Conservation (phyloP, 1,284 basidiomycete genomes). For the Pseudozyma hubeiensis region DNA sequence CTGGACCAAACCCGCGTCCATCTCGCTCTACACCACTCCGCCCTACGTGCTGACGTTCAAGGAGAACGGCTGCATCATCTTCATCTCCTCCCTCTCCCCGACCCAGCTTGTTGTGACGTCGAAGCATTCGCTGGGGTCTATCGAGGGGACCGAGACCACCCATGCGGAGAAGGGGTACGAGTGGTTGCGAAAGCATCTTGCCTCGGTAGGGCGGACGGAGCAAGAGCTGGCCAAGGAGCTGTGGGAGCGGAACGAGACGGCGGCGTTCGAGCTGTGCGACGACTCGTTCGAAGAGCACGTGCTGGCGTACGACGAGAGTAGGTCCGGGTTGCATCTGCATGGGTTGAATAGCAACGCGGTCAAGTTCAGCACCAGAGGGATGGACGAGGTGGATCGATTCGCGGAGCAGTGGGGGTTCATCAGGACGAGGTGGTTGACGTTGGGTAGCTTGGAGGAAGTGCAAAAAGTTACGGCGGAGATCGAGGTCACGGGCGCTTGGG, state of each 20-base stretch:
- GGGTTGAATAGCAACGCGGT: slow-evolving; percentile 79
- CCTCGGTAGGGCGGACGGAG: slow-evolving; percentile 76
- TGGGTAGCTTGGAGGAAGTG: slow-evolving; percentile 79
- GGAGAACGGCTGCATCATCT: slow-evolving; percentile 98
- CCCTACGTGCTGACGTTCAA: slow-evolving; percentile 93
- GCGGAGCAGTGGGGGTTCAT: slow-evolving; percentile 93
- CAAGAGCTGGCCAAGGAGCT: slow-evolving; percentile 80
- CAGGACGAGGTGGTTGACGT: slow-evolving; percentile 76
- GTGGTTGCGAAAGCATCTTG: slow-evolving; percentile 85
- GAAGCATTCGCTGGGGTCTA: slow-evolving; percentile 75
- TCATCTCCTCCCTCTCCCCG: slow-evolving; percentile 86
- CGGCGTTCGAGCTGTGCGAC: slow-evolving; percentile 86
- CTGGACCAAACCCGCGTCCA: slow-evolving; percentile 77
- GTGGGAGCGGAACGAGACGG: slow-evolving; percentile 88
- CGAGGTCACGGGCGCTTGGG: slow-evolving; percentile 78
- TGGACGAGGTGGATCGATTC: slow-evolving; percentile 77
- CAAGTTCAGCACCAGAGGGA: slow-evolving; percentile 76
- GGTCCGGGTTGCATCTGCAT: slow-evolving; percentile 92
- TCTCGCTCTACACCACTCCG: slow-evolving; percentile 75
- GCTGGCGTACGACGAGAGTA: slow-evolving; percentile 81
- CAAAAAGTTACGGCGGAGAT: slow-evolving; percentile 79
- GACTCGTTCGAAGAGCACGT: slow-evolving; percentile 99
- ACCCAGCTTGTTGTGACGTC: slow-evolving; percentile 85
- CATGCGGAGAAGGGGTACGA: slow-evolving; percentile 83
- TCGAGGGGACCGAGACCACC: slow-evolving; percentile 60